Evolutionary conservation across 495 filamentous ascomycete genomes (phyloP), one percentile per base, ranked within the genome.

Genomic region (Filosporella fistucella): DNA sequence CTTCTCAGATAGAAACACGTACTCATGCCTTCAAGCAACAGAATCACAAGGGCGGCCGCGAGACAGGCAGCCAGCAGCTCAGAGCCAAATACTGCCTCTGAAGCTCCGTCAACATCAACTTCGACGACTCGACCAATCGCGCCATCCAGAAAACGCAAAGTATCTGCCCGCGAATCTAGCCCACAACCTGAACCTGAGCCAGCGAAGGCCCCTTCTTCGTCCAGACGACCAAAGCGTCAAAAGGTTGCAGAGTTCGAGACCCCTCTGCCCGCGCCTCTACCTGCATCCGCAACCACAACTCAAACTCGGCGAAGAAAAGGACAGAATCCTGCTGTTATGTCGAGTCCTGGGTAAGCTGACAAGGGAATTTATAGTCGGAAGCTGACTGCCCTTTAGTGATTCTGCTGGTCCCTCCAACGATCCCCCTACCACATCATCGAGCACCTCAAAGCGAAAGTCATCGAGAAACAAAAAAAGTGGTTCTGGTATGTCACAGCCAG

Each of bases 11-110:
- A 44, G 40, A 53, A 13, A n/a, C 46, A 54, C 24, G 52, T 57
- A 76, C 86, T 87, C 80, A 89, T 89, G 86, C 85, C 85, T 75
- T 64, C 48, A 22, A 45, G 30, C 48, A 51, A 77, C 78, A 91
- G 86, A 81, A 76, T 84, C 48, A 89, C 86, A 69, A 81, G 86
- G 65, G 88, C 86, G 55, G 78, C 86, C 57, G 80, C 86, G 67
- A 84, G 84, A 72, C 75, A 80, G 74, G 84, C 84, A 65, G 84
- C 84, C 45, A 52, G 38, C 40, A 51, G 48, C 14, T 58, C 53
- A 37, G 71, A 63, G 52, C 64, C 71, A 46, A 68, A 71, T 52
- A 66, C 63, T 58, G 52, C 66, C 42, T 64, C 59, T 45, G 51
- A 63, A 39, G 61, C 66, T 61, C 59, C 68, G 63, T 58, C 67